Percentiles rank a stretch among this genome's conserved stretches.
Evolutionary conservation across 2,329 filamentous ascomycete species (phyloP).

Genomic region (Sporothrix brunneoviolacea): DNA sequence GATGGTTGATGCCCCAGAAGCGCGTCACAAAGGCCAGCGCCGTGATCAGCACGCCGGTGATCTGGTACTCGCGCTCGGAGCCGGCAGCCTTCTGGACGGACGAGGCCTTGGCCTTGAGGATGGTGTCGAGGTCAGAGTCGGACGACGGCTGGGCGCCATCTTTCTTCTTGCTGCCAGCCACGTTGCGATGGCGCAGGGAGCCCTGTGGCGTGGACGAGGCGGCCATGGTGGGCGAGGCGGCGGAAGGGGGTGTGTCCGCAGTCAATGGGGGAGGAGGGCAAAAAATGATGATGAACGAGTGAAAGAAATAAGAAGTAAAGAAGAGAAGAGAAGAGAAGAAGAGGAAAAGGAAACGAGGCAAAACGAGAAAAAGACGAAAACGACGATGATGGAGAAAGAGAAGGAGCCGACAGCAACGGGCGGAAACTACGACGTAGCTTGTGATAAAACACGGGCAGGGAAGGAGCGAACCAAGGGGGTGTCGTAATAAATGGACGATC

Average conservation of each 20-base stretch:
- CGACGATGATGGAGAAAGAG: background rate
- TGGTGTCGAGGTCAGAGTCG: conserved; percentile 45
- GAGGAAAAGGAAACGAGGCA: background rate
- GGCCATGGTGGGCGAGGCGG: conserved; percentile 35
- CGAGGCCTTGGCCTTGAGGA: conserved; percentile 37
- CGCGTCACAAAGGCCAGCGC: conserved; percentile 79
- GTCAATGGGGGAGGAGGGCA: background rate
- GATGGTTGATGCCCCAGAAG: conserved; percentile 94
- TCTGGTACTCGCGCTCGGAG: conserved; percentile 77
- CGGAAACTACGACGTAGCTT: background rate
- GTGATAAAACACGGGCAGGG: conserved; percentile 1
- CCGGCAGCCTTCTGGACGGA: conserved; percentile 29
- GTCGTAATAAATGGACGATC: conserved; percentile 1
- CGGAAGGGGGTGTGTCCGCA: background rate
- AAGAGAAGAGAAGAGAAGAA: background rate
- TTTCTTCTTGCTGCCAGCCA: conserved; percentile 45
- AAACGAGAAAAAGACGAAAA: background rate
- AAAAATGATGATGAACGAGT: background rate
- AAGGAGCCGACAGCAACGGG: background rate
- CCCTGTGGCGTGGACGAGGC: conserved; percentile 47
- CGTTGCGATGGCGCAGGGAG: conserved; percentile 54
- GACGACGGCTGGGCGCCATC: conserved; percentile 31
- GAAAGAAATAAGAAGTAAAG: background rate
- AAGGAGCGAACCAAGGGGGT: conserved; percentile 1
- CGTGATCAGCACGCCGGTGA: conserved; percentile 72